A percentile compares a stretch with the other conserved stretches of the same genome.
These are phyloP conservation scores for Massariosphaeria phaeospora DNA, from an alignment of 495 filamentous ascomycete species.

Conservation along the genomic window DNA sequence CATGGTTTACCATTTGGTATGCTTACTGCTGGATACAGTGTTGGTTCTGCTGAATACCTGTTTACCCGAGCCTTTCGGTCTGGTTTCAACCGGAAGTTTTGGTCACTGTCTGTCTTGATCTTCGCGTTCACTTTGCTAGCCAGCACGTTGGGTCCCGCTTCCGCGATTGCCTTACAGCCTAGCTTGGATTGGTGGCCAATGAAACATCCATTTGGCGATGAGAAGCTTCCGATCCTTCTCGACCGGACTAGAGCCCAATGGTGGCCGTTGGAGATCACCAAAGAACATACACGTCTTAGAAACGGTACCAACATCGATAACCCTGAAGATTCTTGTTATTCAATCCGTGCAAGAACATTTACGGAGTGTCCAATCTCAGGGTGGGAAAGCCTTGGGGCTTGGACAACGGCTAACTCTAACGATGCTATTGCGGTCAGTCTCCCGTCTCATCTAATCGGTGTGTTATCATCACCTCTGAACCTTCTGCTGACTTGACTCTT, in stretches of 20 bases:
- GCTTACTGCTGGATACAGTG: not conserved
- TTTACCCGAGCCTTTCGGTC: not conserved
- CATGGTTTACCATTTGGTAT: constrained; percentile 1
- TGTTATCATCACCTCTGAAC: not conserved
- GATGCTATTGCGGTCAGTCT: not conserved
- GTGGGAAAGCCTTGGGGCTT: not conserved
- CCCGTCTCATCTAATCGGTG: not conserved
- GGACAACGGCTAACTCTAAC: not conserved
- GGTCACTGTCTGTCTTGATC: not conserved
- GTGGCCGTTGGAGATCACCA: not conserved
- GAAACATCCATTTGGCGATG: not conserved
- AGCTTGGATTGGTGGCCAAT: constrained; percentile 2
- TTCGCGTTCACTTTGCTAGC: constrained; percentile 1
- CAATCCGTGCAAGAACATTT: not conserved
- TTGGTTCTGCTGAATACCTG: constrained; percentile 1
- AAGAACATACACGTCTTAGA: not conserved
- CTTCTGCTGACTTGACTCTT: not conserved
- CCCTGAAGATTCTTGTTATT: not conserved
- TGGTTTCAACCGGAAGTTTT: constrained; percentile 1
- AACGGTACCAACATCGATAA: too few species aligned
- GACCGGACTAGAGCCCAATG: not conserved
- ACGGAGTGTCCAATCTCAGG: not conserved
- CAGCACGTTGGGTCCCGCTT: not conserved
- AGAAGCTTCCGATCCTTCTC: not conserved
- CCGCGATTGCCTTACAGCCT: not conserved